phyloP scores from a whole-genome alignment of 2,329 filamentous ascomycete species.

The Coniochaeta prunicola region DNA sequence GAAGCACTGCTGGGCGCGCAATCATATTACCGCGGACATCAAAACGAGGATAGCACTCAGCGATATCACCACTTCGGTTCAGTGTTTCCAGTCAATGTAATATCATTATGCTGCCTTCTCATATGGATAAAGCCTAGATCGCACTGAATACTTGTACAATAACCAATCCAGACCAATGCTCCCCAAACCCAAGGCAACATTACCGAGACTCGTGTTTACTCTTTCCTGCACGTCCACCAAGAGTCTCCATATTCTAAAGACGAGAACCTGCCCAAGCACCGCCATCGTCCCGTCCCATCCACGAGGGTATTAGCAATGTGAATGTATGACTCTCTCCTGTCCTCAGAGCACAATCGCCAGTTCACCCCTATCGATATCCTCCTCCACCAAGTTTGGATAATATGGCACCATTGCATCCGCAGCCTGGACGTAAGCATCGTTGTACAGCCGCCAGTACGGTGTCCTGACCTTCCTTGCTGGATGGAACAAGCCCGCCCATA shows the following conservation, averaged over 20 bases:
- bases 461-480: constrained; percentile 88
- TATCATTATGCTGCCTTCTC: not conserved
- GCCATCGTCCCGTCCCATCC: not conserved
- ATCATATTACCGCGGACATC: not conserved
- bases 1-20: not conserved
- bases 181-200: not conserved
- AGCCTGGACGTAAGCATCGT: constrained; percentile 89
- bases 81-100: not conserved
- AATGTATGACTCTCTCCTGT: not conserved
- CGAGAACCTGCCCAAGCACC: not conserved
- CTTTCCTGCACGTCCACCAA: not conserved
- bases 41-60: not conserved
- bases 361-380: constrained; percentile 71
- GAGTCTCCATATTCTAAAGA: not conserved
- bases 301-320: not conserved
- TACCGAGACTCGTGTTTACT: not conserved
- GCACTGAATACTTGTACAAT: not conserved
- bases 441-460: constrained; percentile 96
- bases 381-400: constrained; percentile 80
- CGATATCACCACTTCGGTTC: not conserved
- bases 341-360: constrained; percentile 71
- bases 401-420: constrained; percentile 96
- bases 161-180: not conserved
- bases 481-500: constrained; percentile 96
- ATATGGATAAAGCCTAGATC: not conserved